Conservation (phyloP, 495 filamentous ascomycete species). For the Sabuloglossum arenarium region DNA sequence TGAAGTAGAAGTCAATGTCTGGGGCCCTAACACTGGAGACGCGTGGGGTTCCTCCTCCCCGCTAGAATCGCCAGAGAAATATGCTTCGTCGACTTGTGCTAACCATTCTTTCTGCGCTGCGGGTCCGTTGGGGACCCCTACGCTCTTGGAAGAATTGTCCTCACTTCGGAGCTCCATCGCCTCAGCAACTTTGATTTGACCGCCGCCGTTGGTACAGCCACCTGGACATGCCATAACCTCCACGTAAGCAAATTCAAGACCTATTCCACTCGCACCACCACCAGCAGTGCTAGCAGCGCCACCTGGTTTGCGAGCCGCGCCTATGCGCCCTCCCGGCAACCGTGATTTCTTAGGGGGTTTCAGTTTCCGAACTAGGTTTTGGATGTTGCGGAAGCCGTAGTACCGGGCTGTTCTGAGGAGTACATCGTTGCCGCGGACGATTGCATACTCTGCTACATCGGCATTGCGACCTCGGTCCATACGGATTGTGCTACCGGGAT, state of each 20-base stretch:
- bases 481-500: slow-evolving; percentile 46
- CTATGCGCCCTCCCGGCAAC: slow-evolving; percentile 48
- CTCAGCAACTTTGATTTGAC: slow-evolving; percentile 81
- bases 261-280: slow-evolving; percentile 10
- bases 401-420: slow-evolving; percentile 71
- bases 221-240: slow-evolving; percentile 99
- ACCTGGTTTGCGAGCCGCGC: slow-evolving; percentile 23
- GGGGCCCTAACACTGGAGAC: too few relatives aligned
- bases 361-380: slow-evolving; percentile 78
- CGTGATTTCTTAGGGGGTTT: slow-evolving; percentile 57
- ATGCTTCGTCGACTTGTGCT: slow-evolving; percentile 73
- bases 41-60: slow-evolving; percentile 18
- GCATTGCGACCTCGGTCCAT: slow-evolving; percentile 63
- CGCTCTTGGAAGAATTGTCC: slow-evolving; percentile 15
- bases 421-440: slow-evolving; percentile 27
- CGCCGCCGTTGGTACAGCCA: slow-evolving; percentile 92
- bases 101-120: slow-evolving; percentile 76
- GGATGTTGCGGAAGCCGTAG: slow-evolving; percentile 95
- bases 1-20: too few relatives aligned
- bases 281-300: slow-evolving; percentile 13
- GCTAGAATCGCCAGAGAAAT: slow-evolving; percentile 61
- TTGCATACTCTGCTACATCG: slow-evolving; percentile 68
- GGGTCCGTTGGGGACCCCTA: slow-evolving; percentile 20
- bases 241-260: slow-evolving; percentile 57
- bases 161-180: slow-evolving; percentile 17